Base-by-base conservation (phyloP, 2,329 filamentous ascomycete genomes). In the Diaporthe helianthi region DNA sequence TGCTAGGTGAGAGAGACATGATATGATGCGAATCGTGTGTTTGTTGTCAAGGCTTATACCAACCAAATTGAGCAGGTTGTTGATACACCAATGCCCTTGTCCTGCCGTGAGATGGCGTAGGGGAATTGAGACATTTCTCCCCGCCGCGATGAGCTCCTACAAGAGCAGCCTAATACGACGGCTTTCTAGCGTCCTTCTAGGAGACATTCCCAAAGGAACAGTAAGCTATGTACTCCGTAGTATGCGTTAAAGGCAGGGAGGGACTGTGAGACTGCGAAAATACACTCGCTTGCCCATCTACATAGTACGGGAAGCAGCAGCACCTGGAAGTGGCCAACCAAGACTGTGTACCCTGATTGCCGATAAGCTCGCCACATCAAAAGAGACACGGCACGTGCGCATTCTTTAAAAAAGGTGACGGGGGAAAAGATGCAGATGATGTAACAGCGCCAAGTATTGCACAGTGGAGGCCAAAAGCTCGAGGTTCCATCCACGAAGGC, bases 11-110 rank as follows among this genome's bases (percentile, higher is more conserved):
- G 69, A 67, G 67, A 69, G 69, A 67, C 53, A 55, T 55, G 29
- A 66, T 64, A 47, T 29, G 41, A 52, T 60, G n/a, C 54, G 46
- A 33, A 15, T 52, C 46, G 36, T 58, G 38, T 66, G 36, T 65
- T 38, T 38, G 13, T 51, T 69, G 54, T 71, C 54, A 44, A 71
- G 64, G 69, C 69, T 71, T 71, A 71, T 71, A 69, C 69, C 69
- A 71, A 71, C 67, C 63, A 67, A 44, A 71, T n/a, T 63, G 51
- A 67, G 61, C 67, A 71, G 69, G 60, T 71, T 64, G 61, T 52
- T 44, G 51, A 68, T 58, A 33, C 31, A 13, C 9, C 47, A 70
- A 31, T 67, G 46, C 47, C 31, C 53, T 31, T 6, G 49, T 29
- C 10, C 26, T 60, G 46, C 46, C 26, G 58, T 70, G 58, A 68